Evolutionary conservation across 2,329 filamentous ascomycete species (phyloP).

Genomic region (Colletotrichum lindemuthianum): DNA sequence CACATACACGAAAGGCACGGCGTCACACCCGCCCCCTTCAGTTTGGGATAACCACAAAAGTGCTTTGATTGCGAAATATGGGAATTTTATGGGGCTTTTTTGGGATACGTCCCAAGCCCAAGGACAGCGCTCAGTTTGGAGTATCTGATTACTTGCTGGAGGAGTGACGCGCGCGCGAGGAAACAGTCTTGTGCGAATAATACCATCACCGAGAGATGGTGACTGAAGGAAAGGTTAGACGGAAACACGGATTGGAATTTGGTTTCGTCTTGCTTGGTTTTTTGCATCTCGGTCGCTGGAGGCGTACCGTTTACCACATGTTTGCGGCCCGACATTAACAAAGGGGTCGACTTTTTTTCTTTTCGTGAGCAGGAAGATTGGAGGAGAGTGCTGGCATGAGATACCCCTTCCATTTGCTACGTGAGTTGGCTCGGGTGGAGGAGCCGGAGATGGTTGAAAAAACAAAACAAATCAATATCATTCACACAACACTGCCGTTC

Average conservation of each 20-base stretch:
- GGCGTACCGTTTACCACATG: neutral
- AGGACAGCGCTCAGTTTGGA: constrained; percentile 26
- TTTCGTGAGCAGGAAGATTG: constrained; percentile 10
- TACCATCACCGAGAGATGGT: neutral
- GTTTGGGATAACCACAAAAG: constrained; percentile 28
- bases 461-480: constrained; percentile 7
- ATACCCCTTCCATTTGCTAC: constrained; percentile 20
- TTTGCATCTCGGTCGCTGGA: constrained; percentile 7
- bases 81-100: constrained; percentile 1
- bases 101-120: constrained; percentile 7
- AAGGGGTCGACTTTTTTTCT: constrained; percentile 9
- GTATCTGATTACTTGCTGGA: neutral
- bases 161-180: constrained; percentile 4
- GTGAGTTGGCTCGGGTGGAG: constrained; percentile 8
- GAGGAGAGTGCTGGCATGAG: constrained; percentile 26
- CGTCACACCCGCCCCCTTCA: constrained; percentile 22
- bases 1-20: constrained; percentile 29
- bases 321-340: neutral
- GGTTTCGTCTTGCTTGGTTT: constrained; percentile 1
- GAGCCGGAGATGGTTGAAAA: constrained; percentile 8
- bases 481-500: neutral
- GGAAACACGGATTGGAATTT: neutral
- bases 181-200: constrained; percentile 14
- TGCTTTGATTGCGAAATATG: constrained; percentile 31
- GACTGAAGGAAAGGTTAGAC: constrained; percentile 1